phyloP scores from a whole-genome alignment of 1,139 yeast genomes.

The Pichia sp. region DNA sequence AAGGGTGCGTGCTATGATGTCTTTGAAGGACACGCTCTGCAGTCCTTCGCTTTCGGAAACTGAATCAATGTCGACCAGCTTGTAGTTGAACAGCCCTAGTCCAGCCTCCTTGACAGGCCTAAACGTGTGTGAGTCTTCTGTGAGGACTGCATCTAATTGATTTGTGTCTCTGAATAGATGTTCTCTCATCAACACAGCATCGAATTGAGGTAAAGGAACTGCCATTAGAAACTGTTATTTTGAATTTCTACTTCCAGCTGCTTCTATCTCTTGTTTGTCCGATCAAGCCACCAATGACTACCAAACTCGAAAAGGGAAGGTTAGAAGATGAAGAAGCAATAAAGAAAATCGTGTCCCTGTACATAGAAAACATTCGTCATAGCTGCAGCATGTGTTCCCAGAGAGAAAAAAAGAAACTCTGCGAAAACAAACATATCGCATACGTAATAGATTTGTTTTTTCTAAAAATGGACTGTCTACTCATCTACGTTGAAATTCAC shows the following conservation, averaged over 20 bases:
- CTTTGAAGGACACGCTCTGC: background rate
- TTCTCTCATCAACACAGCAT: slow-evolving; percentile 30
- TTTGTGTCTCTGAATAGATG: slow-evolving; percentile 28
- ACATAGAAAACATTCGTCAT: background rate
- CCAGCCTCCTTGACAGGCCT: slow-evolving; percentile 28
- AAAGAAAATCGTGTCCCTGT: background rate
- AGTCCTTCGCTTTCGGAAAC: slow-evolving; percentile 4
- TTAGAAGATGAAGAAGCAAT: no score
- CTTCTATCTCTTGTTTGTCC: no score
- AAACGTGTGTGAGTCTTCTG: slow-evolving; percentile 26
- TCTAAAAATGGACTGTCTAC: no score
- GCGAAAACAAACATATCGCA: no score
- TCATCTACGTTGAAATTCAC: no score
- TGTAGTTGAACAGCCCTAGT: slow-evolving; percentile 28
- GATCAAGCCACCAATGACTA: no score
- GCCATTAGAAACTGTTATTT: slow-evolving; percentile 21
- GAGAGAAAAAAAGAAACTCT: no score
- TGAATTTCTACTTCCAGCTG: no score
- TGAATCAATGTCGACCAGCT: slow-evolving; percentile 17
- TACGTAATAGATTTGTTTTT: no score
- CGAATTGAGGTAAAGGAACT: slow-evolving; percentile 29
- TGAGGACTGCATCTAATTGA: slow-evolving; percentile 24
- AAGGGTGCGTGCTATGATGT: background rate
- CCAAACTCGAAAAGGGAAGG: no score
- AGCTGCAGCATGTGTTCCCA: no score